phyloP scores from a whole-genome alignment of 2,329 filamentous ascomycete species.

The Penicillium glabrum region DNA sequence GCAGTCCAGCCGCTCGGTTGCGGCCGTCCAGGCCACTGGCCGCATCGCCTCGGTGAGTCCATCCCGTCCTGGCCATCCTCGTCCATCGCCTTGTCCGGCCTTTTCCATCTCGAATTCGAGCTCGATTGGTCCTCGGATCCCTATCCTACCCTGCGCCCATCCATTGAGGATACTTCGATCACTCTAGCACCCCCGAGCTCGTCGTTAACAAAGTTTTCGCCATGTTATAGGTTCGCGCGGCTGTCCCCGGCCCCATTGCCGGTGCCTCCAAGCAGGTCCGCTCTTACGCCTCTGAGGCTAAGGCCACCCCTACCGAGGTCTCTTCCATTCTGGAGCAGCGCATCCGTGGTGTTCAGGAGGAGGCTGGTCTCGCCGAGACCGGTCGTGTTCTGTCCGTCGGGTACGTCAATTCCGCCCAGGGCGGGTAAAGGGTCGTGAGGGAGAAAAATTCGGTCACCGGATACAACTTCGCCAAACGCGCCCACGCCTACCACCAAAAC shows the following conservation, averaged over 20 bases:
- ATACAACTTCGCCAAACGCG: constrained; percentile 28
- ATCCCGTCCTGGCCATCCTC: constrained; percentile 49
- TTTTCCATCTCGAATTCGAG: constrained; percentile 34
- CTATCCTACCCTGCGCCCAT: constrained; percentile 21
- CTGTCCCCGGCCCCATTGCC: constrained; percentile 75
- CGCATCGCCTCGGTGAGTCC: constrained; percentile 92
- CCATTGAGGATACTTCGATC: constrained; percentile 21
- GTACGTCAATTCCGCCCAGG: constrained; percentile 61
- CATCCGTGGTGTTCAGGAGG: constrained; percentile 97
- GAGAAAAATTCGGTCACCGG: constrained; percentile 31
- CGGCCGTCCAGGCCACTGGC: constrained; percentile 87
- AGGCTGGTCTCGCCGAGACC: constrained; percentile 94
- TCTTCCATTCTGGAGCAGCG: constrained; percentile 99
- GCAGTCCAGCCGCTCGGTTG: constrained; percentile 92
- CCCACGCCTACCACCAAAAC: constrained; percentile 12
- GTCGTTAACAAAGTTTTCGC: constrained; percentile 48
- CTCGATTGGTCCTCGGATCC: constrained; percentile 31
- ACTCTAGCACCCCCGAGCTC: constrained; percentile 45
- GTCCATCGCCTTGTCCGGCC: constrained; percentile 28
- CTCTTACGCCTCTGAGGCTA: constrained; percentile 88
- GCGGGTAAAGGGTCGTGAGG: constrained; percentile 14
- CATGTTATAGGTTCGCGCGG: constrained; percentile 72
- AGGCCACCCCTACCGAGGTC: constrained; percentile 95
- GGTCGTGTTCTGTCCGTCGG: constrained; percentile 97
- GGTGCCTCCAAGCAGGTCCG: constrained; percentile 70